phyloP scores from a whole-genome alignment of 208 protist genomes.

The Trichomonas gallinae region DNA sequence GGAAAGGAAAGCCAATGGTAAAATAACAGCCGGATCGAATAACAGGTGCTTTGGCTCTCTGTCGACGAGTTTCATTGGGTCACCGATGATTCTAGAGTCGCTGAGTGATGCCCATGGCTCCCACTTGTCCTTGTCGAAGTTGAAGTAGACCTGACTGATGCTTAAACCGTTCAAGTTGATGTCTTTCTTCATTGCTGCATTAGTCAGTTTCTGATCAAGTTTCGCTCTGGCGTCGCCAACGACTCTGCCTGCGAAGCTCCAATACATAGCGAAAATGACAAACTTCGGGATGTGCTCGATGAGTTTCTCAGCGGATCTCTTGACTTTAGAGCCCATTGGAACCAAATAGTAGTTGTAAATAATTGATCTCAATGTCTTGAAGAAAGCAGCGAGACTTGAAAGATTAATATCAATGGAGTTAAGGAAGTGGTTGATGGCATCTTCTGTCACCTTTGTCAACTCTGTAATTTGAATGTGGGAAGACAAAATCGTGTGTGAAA shows the following conservation, averaged over 20 bases:
- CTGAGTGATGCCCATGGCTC: background rate
- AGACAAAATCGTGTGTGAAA: background rate
- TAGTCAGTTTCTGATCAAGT: background rate
- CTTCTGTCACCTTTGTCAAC: background rate
- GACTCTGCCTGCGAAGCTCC: background rate
- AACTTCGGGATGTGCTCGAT: background rate
- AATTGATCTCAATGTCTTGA: background rate
- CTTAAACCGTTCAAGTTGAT: background rate
- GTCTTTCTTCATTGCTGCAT: background rate
- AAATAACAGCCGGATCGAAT: background rate
- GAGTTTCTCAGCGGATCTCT: background rate
- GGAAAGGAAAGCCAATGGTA: background rate
- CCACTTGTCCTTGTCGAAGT: background rate
- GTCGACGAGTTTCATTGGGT: background rate
- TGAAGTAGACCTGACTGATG: background rate
- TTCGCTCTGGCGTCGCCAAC: background rate
- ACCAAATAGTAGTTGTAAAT: background rate
- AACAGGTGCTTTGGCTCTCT: background rate
- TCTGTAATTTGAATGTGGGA: background rate
- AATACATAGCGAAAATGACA: background rate
- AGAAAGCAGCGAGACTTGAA: background rate
- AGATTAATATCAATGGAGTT: background rate
- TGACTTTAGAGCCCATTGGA: background rate
- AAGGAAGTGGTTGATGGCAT: background rate
- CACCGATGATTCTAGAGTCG: background rate